A percentile compares a stretch with the other conserved stretches of the same genome.
phyloP scores from a whole-genome alignment of 768 basidiomycete species.

The Agrocybe pediades region DNA sequence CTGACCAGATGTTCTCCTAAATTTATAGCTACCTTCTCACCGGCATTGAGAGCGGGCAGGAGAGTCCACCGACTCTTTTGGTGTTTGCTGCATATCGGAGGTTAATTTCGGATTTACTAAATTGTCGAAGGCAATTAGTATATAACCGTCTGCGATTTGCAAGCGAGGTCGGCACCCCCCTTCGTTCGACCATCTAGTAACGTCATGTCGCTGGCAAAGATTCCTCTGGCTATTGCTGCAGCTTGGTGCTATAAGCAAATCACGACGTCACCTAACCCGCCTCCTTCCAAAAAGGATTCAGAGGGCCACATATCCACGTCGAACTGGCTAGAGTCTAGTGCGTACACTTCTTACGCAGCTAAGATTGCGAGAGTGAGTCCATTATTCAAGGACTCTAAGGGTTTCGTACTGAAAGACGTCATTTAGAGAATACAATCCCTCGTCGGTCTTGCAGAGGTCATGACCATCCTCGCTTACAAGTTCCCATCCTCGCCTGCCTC shows the following conservation, averaged over 20 bases:
- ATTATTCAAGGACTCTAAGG: neutral
- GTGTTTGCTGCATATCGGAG: too few species aligned
- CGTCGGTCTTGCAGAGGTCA: neutral
- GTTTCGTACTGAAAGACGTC: too few species aligned
- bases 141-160: neutral
- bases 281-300: neutral
- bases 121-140: neutral
- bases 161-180: neutral
- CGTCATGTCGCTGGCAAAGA: conserved; percentile 2
- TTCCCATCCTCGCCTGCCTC: neutral
- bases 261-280: neutral
- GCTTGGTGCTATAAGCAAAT: neutral
- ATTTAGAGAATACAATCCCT: neutral
- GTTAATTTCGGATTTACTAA: too few species aligned
- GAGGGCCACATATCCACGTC: neutral
- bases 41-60: too few species aligned
- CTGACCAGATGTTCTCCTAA: too few species aligned
- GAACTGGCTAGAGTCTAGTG: neutral
- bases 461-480: neutral
- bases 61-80: too few species aligned
- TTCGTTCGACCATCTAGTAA: neutral
- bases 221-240: neutral
- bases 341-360: neutral
- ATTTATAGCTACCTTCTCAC: too few species aligned
- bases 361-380: neutral